Percentiles rank a stretch among this genome's conserved stretches.
These are phyloP conservation scores for Isabelozyma pseudorhagii DNA, from an alignment of 805 yeast species.

Conservation along the genomic window DNA sequence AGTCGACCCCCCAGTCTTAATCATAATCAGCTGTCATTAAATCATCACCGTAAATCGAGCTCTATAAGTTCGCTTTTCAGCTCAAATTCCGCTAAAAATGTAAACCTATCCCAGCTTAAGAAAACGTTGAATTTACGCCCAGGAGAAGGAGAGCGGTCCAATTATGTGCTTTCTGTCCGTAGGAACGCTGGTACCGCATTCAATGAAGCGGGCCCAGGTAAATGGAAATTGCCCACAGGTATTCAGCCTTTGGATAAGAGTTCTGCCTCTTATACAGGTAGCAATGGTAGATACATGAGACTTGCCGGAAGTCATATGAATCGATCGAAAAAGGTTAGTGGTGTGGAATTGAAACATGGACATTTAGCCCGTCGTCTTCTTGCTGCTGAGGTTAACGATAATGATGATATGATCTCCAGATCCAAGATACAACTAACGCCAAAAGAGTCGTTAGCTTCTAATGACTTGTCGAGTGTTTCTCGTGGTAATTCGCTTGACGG, in stretches of 20 bases:
- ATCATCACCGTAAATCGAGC: conserved; percentile 18
- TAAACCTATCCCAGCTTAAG: conserved; percentile 36
- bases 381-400: conserved; percentile 75
- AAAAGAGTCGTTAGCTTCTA: background rate
- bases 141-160: conserved; percentile 50
- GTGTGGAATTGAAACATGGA: conserved; percentile 60
- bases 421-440: background rate
- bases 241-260: conserved; percentile 45
- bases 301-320: conserved; percentile 19
- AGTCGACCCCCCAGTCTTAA: background rate
- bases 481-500: conserved; percentile 28
- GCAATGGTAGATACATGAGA: conserved; percentile 26
- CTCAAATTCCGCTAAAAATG: conserved; percentile 29
- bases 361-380: conserved; percentile 61
- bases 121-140: conserved; percentile 34
- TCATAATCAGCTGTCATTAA: background rate
- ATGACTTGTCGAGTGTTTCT: conserved; percentile 9
- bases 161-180: conserved; percentile 46
- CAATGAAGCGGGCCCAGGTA: conserved; percentile 44
- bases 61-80: conserved; percentile 37
- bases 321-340: conserved; percentile 35
- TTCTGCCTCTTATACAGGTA: conserved; percentile 17
- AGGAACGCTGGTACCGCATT: conserved; percentile 47
- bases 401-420: conserved; percentile 29
- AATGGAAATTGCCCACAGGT: conserved; percentile 54